A percentile compares a stretch with the other conserved stretches of the same genome.
Evolutionary conservation across 371 early-diverging fungal genomes (phyloP).

Genomic region (Rhizoclosmatium hyalinum): DNA sequence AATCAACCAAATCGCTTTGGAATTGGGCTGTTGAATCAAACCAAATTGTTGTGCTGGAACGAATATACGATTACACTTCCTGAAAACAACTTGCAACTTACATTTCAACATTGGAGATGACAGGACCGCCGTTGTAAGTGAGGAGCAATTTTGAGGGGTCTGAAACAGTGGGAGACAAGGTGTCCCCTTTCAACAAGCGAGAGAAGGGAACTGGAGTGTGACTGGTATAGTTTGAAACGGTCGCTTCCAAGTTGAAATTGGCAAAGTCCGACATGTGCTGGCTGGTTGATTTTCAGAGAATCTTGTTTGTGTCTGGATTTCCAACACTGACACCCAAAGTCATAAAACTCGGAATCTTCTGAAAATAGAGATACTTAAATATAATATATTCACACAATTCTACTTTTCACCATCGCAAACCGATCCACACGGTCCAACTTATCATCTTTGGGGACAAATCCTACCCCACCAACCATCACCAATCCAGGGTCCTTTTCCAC

Average conservation of each 20-base stretch:
- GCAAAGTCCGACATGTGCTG: no score
- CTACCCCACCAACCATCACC: background rate
- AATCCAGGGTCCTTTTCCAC: background rate
- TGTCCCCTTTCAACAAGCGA: no score
- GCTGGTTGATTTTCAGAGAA: no score
- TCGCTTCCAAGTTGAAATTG: no score
- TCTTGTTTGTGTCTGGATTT: no score
- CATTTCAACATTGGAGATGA: conserved; percentile 34
- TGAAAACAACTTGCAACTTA: background rate
- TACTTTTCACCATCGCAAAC: conserved; percentile 87
- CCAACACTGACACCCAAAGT: no score
- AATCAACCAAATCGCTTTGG: background rate
- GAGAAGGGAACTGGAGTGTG: no score
- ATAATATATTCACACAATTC: conserved; percentile 69
- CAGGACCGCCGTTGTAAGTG: conserved; percentile 48
- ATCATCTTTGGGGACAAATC: conserved; percentile 36
- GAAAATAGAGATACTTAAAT: no score
- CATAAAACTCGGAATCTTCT: no score
- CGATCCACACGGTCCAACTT: conserved; percentile 85
- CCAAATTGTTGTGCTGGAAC: conserved; percentile 13
- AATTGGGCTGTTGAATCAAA: background rate
- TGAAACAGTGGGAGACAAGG: background rate
- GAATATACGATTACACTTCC: background rate
- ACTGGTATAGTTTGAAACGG: no score
- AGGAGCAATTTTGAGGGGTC: conserved; percentile 4